Base-by-base conservation (phyloP, 2,329 filamentous ascomycete species). In the Cladosporium austrohemisphaericum region DNA sequence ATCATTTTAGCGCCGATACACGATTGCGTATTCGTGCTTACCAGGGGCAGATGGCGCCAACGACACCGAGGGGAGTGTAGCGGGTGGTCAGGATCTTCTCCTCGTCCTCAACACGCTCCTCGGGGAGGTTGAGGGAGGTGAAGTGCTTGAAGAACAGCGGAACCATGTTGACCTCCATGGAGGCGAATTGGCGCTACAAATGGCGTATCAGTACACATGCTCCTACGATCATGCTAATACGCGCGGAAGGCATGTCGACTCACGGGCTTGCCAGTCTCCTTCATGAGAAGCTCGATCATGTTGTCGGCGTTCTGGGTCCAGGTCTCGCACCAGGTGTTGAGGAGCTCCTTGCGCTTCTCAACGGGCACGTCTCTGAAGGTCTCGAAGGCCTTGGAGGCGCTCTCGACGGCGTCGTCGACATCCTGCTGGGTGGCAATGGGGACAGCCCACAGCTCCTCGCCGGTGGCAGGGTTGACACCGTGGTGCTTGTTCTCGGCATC, bases 31-130 rank as follows among this genome's bases (percentile, higher is more conserved):
- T 10, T 18, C 5, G 18, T 40, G 14, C 40, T 45, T 23, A 45
- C 68, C 72, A 77, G 16, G 70, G 70, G 55, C 68, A 71, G 54
- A 73, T 72, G 41, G 68, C 70, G 33, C 61, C 66, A 14, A 74
- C 71, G 20, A 76, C 72, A 54, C 74, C 73, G 18, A 76, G 65
- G 19, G 73, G 71, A 13, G 67, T 69, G 62, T 71, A 76, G 50
- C 71, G 66, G 20, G 71, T 73, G 52, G 68, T 70, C 41, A 75
- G 57, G 25, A 66, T 67, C 65, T 74, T 74, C 58, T 75, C 71
- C 26, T 73, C 70, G 48, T 75, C 72, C 56, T 71, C 68, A 22
- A 69, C 51, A 38, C 61, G 64, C 50, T 76, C 73, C 43, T 68
- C 64, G 19, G 67, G 65, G 7, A 71, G 53, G 4, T 66, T 54